Base-by-base conservation (phyloP, 2,329 filamentous ascomycete genomes). In the Pleomassaria siparia region DNA sequence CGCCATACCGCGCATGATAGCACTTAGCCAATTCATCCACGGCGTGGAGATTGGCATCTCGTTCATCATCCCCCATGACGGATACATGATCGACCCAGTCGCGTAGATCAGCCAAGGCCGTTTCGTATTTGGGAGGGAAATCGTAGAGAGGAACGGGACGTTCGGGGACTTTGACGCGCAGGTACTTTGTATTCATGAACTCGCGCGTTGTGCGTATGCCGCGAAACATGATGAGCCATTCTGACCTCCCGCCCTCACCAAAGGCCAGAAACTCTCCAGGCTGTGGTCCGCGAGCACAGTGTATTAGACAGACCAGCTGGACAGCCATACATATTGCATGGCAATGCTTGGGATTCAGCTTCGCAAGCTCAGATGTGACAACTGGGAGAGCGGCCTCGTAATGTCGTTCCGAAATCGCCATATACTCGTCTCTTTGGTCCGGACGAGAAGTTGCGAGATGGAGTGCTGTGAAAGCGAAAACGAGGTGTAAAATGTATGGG, bases 151-250 rank as follows among this genome's bases (percentile, higher is more conserved):
- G 51, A 4, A 66, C 36, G 2, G 56, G 54, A 11, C 50, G 54
- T 6, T 22, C 26, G 2, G 22, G 35, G n/a, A 20, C 4, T 39
- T 54, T 55, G 15, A 26, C 21, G 20, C 39, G 36, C 6, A 41
- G n/a, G 16, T 44, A 40, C 2, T 55, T 51, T 2, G 40, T 24
- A 18, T 44, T 44, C 4, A 54, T 44, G 25, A 10, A 20, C 44
- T 7, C 59, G n/a, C 9, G 47, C n/a, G 59, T 66, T 1, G 58
- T 61, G 18, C 58, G 54, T 3, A 66, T 57, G 1, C 62, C 63
- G 25, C 60, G 57, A 18, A 66, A 65, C 59, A 66, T 62, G 30
- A 60, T 40, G n/a, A 66, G 53, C 62, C 62, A 66, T 21, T 66
- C 59, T 13, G 63, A 65, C 25, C 39, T 56, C 25, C 53, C 53